These are phyloP conservation scores for Spergularia azorica DNA, from an alignment of 179 eudicot genomes.

Conservation along the genomic window DNA sequence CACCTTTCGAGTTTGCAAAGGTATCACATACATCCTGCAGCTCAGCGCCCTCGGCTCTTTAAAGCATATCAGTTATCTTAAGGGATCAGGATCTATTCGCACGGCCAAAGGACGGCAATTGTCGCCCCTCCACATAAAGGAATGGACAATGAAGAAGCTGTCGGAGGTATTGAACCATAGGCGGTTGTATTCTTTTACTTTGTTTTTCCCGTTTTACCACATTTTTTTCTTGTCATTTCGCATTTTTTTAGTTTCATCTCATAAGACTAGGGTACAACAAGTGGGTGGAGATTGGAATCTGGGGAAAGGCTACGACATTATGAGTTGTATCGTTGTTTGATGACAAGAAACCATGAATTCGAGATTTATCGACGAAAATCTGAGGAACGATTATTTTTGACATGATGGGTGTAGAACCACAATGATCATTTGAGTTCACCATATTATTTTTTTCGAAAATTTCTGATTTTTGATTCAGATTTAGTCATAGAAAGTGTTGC, in stretches of 20 bases:
- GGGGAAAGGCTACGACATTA: constrained; percentile 15
- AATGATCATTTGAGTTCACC: constrained; percentile 6
- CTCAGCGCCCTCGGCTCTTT: constrained; percentile 12
- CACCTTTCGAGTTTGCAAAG: neutral
- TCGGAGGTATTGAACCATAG: constrained; percentile 34
- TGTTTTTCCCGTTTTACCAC: constrained; percentile 6
- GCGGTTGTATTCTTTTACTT: constrained; percentile 27
- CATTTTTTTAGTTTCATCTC: constrained; percentile 38
- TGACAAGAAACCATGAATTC: constrained; percentile 8
- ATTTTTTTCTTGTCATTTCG: constrained; percentile 31
- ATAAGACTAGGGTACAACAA: constrained; percentile 27
- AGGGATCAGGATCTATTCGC: constrained; percentile 22
- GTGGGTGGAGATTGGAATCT: constrained; percentile 12
- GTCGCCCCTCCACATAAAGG: neutral
- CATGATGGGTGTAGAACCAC: neutral
- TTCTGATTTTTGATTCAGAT: neutral
- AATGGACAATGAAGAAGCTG: constrained; percentile 14
- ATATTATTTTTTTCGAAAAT: neutral
- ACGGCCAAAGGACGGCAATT: constrained; percentile 20
- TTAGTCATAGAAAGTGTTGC: neutral
- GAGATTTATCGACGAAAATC: constrained; percentile 5
- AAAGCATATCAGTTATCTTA: constrained; percentile 1
- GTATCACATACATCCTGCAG: constrained; percentile 11
- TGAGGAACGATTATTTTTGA: neutral
- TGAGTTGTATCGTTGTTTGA: constrained; percentile 28